A percentile compares a stretch with the other conserved stretches of the same genome.
Evolutionary conservation across 2,329 filamentous ascomycete genomes (phyloP).

Genomic region (Capronia epimyces): DNA sequence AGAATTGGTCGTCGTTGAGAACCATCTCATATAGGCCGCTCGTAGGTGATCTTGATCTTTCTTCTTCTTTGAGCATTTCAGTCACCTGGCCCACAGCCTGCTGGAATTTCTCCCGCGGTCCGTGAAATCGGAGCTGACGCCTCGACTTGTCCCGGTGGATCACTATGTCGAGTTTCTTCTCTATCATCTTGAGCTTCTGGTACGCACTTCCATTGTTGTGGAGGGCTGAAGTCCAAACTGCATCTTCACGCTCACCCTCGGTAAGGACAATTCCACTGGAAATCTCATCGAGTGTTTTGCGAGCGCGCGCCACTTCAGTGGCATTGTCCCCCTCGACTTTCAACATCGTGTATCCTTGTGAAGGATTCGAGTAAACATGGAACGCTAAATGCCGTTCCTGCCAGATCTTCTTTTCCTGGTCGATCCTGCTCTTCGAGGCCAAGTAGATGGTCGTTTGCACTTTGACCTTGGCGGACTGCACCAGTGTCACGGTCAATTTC

Average conservation of each 20-base stretch:
- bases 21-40: slow-evolving; percentile 17
- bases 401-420: slow-evolving; percentile 32
- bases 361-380: slow-evolving; percentile 25
- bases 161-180: slow-evolving; percentile 24
- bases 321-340: slow-evolving; percentile 36
- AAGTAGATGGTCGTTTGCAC: slow-evolving; percentile 35
- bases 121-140: slow-evolving; percentile 26
- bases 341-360: slow-evolving; percentile 32
- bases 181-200: slow-evolving; percentile 27
- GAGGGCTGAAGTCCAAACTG: background rate
- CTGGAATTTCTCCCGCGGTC: slow-evolving; percentile 25
- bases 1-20: slow-evolving; percentile 21
- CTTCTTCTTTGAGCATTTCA: slow-evolving; percentile 20
- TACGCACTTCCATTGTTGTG: slow-evolving; percentile 26
- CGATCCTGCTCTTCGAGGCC: slow-evolving; percentile 32
- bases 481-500: slow-evolving; percentile 37
- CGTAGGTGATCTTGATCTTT: too few species aligned
- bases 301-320: background rate
- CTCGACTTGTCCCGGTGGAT: slow-evolving; percentile 28
- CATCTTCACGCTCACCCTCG: slow-evolving; percentile 1
- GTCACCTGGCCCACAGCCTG: slow-evolving; percentile 17
- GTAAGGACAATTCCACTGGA: slow-evolving; percentile 4
- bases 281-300: slow-evolving; percentile 8
- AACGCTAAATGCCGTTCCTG: slow-evolving; percentile 28
- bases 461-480: slow-evolving; percentile 39